Evolutionary conservation across 805 yeast genomes (phyloP).

Genomic region (Alloascoidea africana): DNA sequence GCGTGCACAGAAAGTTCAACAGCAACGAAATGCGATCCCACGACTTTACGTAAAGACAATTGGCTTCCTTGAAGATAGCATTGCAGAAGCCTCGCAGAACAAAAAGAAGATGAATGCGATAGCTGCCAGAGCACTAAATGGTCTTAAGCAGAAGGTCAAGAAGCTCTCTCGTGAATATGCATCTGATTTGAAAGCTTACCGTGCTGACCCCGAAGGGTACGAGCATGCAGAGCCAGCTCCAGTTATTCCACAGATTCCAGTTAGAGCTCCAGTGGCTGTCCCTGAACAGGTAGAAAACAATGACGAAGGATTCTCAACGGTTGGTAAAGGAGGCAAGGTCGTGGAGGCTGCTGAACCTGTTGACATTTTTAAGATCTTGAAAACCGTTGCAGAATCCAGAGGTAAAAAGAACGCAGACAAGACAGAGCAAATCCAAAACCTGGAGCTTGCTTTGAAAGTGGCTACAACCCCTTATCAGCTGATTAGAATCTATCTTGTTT

Average conservation of each 20-base stretch:
- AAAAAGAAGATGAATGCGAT: slow-evolving; percentile 68
- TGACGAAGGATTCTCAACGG: slow-evolving; percentile 21
- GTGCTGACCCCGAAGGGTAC: slow-evolving; percentile 61
- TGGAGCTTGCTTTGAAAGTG: slow-evolving; percentile 41
- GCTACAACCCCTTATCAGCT: slow-evolving; percentile 56
- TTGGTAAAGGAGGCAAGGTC: slow-evolving; percentile 22
- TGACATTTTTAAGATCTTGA: slow-evolving; percentile 56
- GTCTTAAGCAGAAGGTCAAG: slow-evolving; percentile 76
- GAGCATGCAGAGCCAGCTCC: slow-evolving; percentile 23
- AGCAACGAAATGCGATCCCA: slow-evolving; percentile 68
- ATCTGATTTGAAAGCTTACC: slow-evolving; percentile 39
- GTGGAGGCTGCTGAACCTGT: slow-evolving; percentile 18
- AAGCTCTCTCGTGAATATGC: slow-evolving; percentile 62
- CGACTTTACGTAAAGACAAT: slow-evolving; percentile 51
- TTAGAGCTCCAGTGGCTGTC: slow-evolving; percentile 17
- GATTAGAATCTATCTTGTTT: slow-evolving; percentile 62
- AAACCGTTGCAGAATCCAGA: slow-evolving; percentile 70
- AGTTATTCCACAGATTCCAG: slow-evolving; percentile 15
- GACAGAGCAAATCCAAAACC: slow-evolving; percentile 53
- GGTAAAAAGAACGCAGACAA: slow-evolving; percentile 92
- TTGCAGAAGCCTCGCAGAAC: slow-evolving; percentile 33
- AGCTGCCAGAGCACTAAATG: slow-evolving; percentile 76
- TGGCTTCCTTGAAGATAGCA: slow-evolving; percentile 56
- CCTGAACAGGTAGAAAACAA: slow-evolving; percentile 22
- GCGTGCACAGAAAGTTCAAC: slow-evolving; percentile 49